Percentiles rank a stretch among this genome's conserved stretches.
phyloP scores from a whole-genome alignment of 1,139 yeast genomes.

The Candida sojae region DNA sequence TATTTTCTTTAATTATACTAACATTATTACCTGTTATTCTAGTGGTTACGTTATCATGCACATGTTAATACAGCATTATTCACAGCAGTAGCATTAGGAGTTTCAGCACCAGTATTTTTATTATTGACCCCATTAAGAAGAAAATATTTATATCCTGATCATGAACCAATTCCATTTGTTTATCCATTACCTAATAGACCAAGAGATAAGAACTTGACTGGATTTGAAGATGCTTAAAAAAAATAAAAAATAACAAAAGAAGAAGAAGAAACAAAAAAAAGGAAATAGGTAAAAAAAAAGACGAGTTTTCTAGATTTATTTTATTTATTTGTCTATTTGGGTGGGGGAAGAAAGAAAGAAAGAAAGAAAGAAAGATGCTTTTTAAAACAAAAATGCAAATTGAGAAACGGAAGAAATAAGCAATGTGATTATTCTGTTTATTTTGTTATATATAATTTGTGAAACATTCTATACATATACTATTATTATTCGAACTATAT shows the following conservation, averaged over 20 bases:
- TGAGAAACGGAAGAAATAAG: too few relatives aligned
- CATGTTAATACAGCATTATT: constrained; percentile 80
- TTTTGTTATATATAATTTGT: too few relatives aligned
- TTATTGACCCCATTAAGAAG: constrained; percentile 71
- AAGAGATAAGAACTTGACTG: constrained; percentile 50
- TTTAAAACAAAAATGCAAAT: too few relatives aligned
- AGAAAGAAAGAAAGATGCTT: too few relatives aligned
- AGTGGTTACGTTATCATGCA: constrained; percentile 82
- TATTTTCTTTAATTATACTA: neutral
- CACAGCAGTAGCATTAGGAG: constrained; percentile 67
- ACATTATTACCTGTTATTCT: constrained; percentile 6
- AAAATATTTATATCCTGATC: constrained; percentile 66
- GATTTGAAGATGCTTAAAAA: constrained; percentile 52
- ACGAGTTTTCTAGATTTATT: too few relatives aligned
- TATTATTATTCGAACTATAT: neutral
- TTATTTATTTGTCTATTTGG: too few relatives aligned
- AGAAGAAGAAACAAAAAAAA: neutral
- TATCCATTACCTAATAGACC: constrained; percentile 69
- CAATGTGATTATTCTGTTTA: too few relatives aligned
- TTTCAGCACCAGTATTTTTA: constrained; percentile 66
- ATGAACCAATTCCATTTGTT: constrained; percentile 64
- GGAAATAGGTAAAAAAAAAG: too few relatives aligned
- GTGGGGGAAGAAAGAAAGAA: too few relatives aligned
- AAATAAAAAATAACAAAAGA: neutral
- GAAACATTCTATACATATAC: too few relatives aligned